These are phyloP conservation scores for Xylaria sp. DNA, from an alignment of 2,329 filamentous ascomycete species.

Conservation along the genomic window DNA sequence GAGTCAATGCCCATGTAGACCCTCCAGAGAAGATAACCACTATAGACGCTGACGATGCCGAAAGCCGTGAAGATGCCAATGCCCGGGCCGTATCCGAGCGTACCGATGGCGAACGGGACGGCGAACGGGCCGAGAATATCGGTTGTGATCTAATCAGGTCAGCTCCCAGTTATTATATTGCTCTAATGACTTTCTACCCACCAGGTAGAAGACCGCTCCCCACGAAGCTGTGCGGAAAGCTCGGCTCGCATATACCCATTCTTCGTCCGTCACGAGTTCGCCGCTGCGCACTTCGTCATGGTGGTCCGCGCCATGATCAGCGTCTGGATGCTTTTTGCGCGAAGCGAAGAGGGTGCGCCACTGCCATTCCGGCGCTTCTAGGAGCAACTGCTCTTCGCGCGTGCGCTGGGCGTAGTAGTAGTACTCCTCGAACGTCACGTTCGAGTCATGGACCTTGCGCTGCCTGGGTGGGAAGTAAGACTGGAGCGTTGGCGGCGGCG, in stretches of 20 bases:
- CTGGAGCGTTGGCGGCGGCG: conserved; percentile 4
- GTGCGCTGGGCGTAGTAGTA: conserved; percentile 34
- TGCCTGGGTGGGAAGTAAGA: conserved; percentile 29
- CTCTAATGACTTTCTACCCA: background rate
- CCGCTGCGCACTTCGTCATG: background rate
- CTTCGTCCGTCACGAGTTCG: conserved; percentile 51
- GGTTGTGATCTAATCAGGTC: conserved; percentile 54
- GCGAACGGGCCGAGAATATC: conserved; percentile 59
- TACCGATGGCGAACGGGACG: conserved; percentile 47
- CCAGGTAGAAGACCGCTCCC: conserved; percentile 59
- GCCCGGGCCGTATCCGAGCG: conserved; percentile 55
- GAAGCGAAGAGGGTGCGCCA: conserved; percentile 27
- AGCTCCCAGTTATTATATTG: conserved; percentile 1
- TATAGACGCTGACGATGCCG: conserved; percentile 55
- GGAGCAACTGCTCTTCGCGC: conserved; percentile 27
- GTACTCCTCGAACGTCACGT: conserved; percentile 38
- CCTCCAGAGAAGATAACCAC: conserved; percentile 60
- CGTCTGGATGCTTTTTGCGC: conserved; percentile 20
- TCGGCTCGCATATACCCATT: conserved; percentile 60
- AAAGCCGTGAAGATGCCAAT: conserved; percentile 60
- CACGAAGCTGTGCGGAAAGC: conserved; percentile 58
- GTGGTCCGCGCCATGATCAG: background rate
- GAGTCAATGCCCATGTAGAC: conserved; percentile 59
- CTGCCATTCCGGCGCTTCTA: conserved; percentile 30
- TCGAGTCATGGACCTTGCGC: conserved; percentile 34